phyloP scores from a whole-genome alignment of 179 eudicot species.

The Amaranthus tricolor region DNA sequence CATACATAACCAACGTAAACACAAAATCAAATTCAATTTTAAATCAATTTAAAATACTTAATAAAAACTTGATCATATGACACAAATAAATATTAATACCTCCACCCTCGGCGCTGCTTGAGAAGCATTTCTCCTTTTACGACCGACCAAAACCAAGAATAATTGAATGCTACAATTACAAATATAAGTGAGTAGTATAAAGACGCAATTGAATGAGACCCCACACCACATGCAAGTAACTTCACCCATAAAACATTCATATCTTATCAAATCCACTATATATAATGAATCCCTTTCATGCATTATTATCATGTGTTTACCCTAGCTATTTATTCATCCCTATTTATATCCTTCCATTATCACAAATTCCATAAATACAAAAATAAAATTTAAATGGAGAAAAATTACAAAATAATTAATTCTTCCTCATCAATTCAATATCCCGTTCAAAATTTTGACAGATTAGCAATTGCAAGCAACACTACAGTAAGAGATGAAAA shows the following conservation, averaged over 20 bases:
- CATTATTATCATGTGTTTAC: not conserved
- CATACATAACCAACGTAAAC: too few species aligned
- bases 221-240: constrained; percentile 4
- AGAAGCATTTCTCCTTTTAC: constrained; percentile 11
- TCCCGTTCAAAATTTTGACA: not conserved
- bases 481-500: not conserved
- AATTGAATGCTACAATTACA: not conserved
- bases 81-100: constrained; percentile 7
- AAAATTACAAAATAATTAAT: not conserved
- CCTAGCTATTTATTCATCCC: not conserved
- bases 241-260: not conserved
- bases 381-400: too few species aligned
- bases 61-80: not conserved
- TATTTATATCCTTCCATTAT: not conserved
- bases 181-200: not conserved
- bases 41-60: too few species aligned
- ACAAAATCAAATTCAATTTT: too few species aligned
- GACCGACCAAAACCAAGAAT: constrained; percentile 23
- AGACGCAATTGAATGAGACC: constrained; percentile 19
- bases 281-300: constrained; percentile 6
- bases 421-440: not conserved
- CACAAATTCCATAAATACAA: too few species aligned
- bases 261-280: not conserved
- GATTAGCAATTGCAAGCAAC: not conserved
- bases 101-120: constrained; percentile 5